Evolutionary conservation across 2,329 filamentous ascomycete genomes (phyloP), one percentile per base, ranked within the genome.

Genomic region (Tolypocladium ovalisporum): DNA sequence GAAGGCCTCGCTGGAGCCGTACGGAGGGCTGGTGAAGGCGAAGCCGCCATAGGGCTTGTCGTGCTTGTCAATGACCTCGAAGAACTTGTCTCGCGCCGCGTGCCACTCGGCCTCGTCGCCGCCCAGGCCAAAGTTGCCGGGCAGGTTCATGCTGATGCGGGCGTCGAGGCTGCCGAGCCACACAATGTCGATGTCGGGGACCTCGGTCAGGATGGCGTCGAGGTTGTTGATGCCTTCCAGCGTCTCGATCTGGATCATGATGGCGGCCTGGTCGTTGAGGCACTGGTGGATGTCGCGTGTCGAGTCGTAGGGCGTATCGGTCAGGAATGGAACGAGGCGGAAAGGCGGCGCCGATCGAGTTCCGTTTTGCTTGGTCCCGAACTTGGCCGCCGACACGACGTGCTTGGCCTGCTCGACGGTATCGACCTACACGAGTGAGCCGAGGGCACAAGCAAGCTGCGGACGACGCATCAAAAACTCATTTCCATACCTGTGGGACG

Each of bases 161-260:
- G 64, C 65, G 65, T 79, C 77, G 22, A 79, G 68, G 6, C 64
- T 64, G 53, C 77, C 76, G 1, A 79, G 69, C 76, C 76, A 79
- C 19, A 77, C 75, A 22, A 72, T 64, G 62, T 79, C 76, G 35
- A 79, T 76, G 44, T 77, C 72, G 1, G 74, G 73, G 32, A 70
- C 69, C 58, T 71, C 73, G 17, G 75, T 76, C 35, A 79, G 70
- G 57, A 79, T 78, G 42, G 68, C 74, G 60, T 79, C 76, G n/a
- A 79, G 73, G 63, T 79, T 78, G 55, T 74, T 64, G 58, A 78
- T 67, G 49, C 70, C 65, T 27, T 70, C 65, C 5, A 73, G 62
- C 1, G 70, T 66, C 64, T 79, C 77, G 42, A 79, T 75, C 63
- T 79, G 76, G 53, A 79, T 75, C 67, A 78, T 73, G 58, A 79